phyloP scores from a whole-genome alignment of 306 rosid species.

The Dalbergia oliveri region DNA sequence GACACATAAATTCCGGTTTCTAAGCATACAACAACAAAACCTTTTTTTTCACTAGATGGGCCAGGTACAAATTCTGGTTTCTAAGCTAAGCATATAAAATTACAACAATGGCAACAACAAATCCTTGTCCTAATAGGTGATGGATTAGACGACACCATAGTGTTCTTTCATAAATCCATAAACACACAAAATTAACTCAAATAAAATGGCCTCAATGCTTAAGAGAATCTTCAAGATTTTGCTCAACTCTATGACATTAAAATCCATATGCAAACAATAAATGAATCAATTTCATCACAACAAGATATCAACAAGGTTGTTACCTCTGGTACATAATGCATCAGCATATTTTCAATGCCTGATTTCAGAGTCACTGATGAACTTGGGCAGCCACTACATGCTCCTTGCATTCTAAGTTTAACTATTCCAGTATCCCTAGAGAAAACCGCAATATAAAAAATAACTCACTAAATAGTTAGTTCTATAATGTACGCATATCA shows the following conservation, averaged over 20 bases:
- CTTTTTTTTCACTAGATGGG: neutral
- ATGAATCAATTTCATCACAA: constrained; percentile 25
- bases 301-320: constrained; percentile 38
- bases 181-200: constrained; percentile 10
- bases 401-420: constrained; percentile 94
- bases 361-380: constrained; percentile 96
- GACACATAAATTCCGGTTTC: neutral
- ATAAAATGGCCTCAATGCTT: neutral
- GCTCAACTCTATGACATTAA: neutral
- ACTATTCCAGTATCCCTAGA: constrained; percentile 89
- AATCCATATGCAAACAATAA: neutral
- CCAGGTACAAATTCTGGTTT: neutral
- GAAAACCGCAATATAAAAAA: constrained; percentile 26
- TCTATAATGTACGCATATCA: neutral
- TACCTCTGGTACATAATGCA: constrained; percentile 99
- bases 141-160: no score
- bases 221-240: constrained; percentile 28
- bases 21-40: neutral
- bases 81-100: neutral
- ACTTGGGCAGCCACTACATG: constrained; percentile 99
- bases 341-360: constrained; percentile 97
- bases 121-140: no score
- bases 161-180: neutral
- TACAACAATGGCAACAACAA: no score
- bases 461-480: neutral